phyloP scores from a whole-genome alignment of 2,329 filamentous ascomycete genomes.

The Dactylella cylindrospora region DNA sequence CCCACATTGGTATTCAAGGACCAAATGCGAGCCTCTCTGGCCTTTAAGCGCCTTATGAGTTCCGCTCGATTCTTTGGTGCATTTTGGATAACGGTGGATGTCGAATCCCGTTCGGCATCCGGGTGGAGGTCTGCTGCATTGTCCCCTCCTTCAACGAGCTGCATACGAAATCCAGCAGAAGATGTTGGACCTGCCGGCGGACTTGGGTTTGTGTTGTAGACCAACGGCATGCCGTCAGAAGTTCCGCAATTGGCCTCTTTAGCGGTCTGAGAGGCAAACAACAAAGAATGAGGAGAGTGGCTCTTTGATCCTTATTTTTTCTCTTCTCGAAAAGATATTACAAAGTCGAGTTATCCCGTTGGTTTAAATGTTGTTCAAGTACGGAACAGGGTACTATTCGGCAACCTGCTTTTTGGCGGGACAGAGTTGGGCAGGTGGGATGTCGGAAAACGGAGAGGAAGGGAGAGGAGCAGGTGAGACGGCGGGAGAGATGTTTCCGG shows the following conservation, averaged over 20 bases:
- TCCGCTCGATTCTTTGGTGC: constrained; percentile 64
- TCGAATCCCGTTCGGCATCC: constrained; percentile 4
- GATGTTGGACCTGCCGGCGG: constrained; percentile 23
- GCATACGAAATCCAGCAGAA: constrained; percentile 24
- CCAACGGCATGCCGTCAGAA: constrained; percentile 43
- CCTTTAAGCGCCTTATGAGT: constrained; percentile 81
- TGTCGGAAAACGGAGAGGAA: too few species aligned
- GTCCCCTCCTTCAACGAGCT: constrained; percentile 15
- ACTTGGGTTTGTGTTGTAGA: constrained; percentile 42
- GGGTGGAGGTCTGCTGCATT: constrained; percentile 15
- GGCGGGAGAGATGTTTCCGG: too few species aligned
- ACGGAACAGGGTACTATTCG: too few species aligned
- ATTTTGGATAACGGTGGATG: constrained; percentile 12
- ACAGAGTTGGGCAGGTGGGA: too few species aligned
- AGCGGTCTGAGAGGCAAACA: constrained; percentile 42
- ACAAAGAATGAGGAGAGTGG: too few species aligned
- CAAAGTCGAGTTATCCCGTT: too few species aligned
- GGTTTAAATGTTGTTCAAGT: too few species aligned
- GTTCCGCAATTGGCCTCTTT: constrained; percentile 43
- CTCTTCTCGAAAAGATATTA: too few species aligned
- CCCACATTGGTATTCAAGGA: constrained; percentile 63
- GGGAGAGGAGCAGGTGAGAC: too few species aligned
- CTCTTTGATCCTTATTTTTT: too few species aligned
- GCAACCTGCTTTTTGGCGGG: too few species aligned
- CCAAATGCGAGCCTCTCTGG: constrained; percentile 74